Base-by-base conservation (phyloP, 129 eudicot species). In the Helianthus tuberosus region DNA sequence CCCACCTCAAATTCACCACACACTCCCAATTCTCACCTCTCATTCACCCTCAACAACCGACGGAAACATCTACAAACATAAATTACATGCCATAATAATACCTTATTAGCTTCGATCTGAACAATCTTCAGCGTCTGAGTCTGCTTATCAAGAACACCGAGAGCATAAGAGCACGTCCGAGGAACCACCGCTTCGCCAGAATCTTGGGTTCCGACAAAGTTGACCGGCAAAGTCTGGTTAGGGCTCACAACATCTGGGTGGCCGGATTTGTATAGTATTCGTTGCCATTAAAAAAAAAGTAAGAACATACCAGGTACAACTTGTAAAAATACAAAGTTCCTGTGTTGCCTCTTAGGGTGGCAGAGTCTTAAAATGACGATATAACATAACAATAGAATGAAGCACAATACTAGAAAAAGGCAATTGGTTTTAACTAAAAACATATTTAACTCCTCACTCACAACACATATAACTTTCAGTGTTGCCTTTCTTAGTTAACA, bases 91-190 rank as follows among this genome's bases (percentile, higher is more conserved):
- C 1, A n/a, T 7, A 51, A 27, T 1, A 27, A 60, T 75, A 91
- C 98, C 98, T 87, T 90, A 47, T 86, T 87, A 43, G 91, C 78
- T 64, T 87, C 89, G 79, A 94, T 83, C 0, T 91, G 98, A 58
- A 90, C 91, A 79, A 94, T 83, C 77, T 81, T 91, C 52, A 91
- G 71, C 8, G 82, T 79, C 6, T 77, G 82, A 5, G 89, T 79
- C 27, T 77, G 75, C 84, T 88, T 90, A 82, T 91, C 91, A 15
- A 94, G 78, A 38, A 88, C 73, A 1, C 90, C 96, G 55, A 94
- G 96, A 49, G 84, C 85, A 66, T 87, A 90, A 72, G 86, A 79
- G 61, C 96, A 84, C 5, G 83, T 12, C 77, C 85, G 90, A 60
- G 91, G 89, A 27, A 82, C 76, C 20, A 88, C 71, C 2, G 90